A percentile compares a stretch with the other conserved stretches of the same genome.
Evolutionary conservation across 2,329 filamentous ascomycete species (phyloP).

Genomic region (Colletotrichum musae): DNA sequence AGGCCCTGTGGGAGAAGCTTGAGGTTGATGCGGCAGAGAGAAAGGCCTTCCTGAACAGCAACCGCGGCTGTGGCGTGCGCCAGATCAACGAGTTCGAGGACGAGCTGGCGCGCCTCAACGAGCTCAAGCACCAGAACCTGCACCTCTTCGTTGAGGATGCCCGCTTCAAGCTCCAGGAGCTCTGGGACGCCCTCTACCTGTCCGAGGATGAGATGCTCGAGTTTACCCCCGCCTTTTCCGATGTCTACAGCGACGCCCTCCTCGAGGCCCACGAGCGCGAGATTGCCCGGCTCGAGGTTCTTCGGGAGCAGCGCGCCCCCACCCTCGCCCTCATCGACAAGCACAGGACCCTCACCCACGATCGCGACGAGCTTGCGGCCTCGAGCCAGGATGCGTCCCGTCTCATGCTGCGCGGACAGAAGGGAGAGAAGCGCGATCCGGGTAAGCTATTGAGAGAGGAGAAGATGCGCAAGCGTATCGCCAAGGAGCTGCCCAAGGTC

Average conservation of each 20-base stretch:
- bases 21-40: slow-evolving; percentile 86
- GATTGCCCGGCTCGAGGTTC: slow-evolving; percentile 82
- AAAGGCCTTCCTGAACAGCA: slow-evolving; percentile 87
- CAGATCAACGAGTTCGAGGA: slow-evolving; percentile 98
- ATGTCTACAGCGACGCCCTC: slow-evolving; percentile 96
- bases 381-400: slow-evolving; percentile 96
- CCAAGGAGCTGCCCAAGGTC: slow-evolving; percentile 95
- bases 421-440: slow-evolving; percentile 94
- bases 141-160: slow-evolving; percentile 97
- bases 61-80: slow-evolving; percentile 90
- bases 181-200: slow-evolving; percentile 95
- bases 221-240: slow-evolving; percentile 96
- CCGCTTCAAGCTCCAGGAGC: slow-evolving; percentile 88
- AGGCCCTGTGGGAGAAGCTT: slow-evolving; percentile 89
- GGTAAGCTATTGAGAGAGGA: slow-evolving; percentile 95
- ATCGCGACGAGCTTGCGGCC: slow-evolving; percentile 88
- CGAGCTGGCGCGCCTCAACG: slow-evolving; percentile 87
- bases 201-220: slow-evolving; percentile 99
- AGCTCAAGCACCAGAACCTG: slow-evolving; percentile 94
- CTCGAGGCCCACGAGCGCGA: slow-evolving; percentile 96
- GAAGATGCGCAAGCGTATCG: slow-evolving; percentile 96
- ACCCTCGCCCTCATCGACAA: slow-evolving; percentile 86
- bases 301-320: slow-evolving; percentile 90
- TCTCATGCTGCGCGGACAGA: slow-evolving; percentile 90
- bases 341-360: slow-evolving; percentile 85